Evolutionary conservation across 805 yeast species (phyloP).

Genomic region (Wilhelminamyces savonicus): DNA sequence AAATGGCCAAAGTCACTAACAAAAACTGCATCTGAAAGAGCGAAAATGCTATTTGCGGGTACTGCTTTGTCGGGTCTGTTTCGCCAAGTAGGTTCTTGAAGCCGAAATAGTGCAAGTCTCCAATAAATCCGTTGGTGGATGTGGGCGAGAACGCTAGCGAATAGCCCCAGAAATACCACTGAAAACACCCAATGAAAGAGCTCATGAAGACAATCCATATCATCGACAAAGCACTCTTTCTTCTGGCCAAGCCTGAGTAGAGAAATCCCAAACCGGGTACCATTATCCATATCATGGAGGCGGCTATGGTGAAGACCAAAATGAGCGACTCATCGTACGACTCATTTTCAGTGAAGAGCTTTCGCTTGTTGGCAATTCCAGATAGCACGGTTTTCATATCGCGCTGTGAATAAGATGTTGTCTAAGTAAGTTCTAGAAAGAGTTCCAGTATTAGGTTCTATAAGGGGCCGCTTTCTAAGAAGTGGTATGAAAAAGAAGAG

Average conservation of each 20-base stretch:
- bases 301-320: conserved; percentile 48
- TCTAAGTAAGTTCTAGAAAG: too few species aligned
- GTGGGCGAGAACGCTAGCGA: conserved; percentile 80
- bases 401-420: too few species aligned
- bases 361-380: too few species aligned
- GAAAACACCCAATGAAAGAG: conserved; percentile 68
- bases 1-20: conserved; percentile 85
- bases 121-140: conserved; percentile 80
- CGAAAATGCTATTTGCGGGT: conserved; percentile 83
- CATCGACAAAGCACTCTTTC: conserved; percentile 84
- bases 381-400: too few species aligned
- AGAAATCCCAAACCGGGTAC: conserved; percentile 91
- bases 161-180: conserved; percentile 99
- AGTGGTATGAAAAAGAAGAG: too few species aligned
- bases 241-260: conserved; percentile 84
- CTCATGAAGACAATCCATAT: conserved; percentile 76
- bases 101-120: conserved; percentile 79
- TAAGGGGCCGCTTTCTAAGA: too few species aligned
- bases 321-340: conserved; percentile 18
- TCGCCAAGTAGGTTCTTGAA: conserved; percentile 58
- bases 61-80: conserved; percentile 31
- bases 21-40: conserved; percentile 86
- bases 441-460: too few species aligned
- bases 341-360: too few species aligned
- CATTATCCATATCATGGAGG: conserved; percentile 81